Percentiles rank a stretch among this genome's conserved stretches.
phyloP scores from a whole-genome alignment of 129 eudicot species.

The Flaveria bidentis region DNA sequence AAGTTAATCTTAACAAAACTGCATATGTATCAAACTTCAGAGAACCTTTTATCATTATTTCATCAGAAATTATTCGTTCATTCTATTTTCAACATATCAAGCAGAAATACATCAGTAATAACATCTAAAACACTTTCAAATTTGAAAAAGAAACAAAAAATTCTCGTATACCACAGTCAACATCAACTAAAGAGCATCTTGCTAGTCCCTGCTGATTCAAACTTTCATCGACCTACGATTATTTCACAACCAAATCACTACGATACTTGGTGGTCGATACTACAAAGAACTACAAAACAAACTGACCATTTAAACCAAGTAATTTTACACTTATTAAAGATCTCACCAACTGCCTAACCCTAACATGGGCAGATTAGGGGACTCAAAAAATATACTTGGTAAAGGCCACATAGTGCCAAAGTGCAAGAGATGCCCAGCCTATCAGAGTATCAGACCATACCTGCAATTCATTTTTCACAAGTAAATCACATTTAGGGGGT shows the following conservation, averaged over 20 bases:
- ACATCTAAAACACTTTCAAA: neutral
- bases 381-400: constrained; percentile 12
- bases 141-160: neutral
- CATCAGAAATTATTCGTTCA: too few relatives aligned
- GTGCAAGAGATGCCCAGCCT: neutral
- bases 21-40: too few relatives aligned
- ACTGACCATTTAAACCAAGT: constrained; percentile 34
- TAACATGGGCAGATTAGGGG: neutral
- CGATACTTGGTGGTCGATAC: constrained; percentile 27
- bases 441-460: constrained; percentile 35
- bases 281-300: neutral
- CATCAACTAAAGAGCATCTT: constrained; percentile 9
- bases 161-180: constrained; percentile 21
- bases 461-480: constrained; percentile 28
- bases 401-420: constrained; percentile 8
- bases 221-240: constrained; percentile 23
- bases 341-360: constrained; percentile 20
- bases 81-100: too few relatives aligned
- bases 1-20: too few relatives aligned
- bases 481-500: neutral
- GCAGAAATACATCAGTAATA: neutral
- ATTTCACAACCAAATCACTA: constrained; percentile 26
- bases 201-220: constrained; percentile 6
- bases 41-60: too few relatives aligned
- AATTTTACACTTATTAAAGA: constrained; percentile 41